A percentile compares a stretch with the other conserved stretches of the same genome.
Evolutionary conservation across 306 rosid genomes (phyloP).

Genomic region (Malus asiatica): DNA sequence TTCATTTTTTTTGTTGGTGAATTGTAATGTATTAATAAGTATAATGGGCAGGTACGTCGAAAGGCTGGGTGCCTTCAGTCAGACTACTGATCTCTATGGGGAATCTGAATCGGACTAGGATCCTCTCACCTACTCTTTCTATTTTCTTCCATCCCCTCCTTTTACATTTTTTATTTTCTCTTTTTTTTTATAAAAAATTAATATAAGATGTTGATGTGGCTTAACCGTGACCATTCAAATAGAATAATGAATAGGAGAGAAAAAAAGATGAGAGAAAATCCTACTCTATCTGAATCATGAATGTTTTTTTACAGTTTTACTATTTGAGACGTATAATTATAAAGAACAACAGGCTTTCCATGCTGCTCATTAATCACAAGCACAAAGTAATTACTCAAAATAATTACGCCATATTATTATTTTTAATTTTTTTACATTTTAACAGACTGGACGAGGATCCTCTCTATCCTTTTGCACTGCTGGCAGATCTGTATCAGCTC

Average conservation of each 20-base stretch:
- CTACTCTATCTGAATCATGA: background rate
- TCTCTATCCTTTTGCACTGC: background rate
- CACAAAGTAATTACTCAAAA: no score
- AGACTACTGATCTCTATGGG: background rate
- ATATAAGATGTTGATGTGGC: no score
- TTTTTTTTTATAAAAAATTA: no score
- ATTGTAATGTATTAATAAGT: no score
- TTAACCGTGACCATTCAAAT: no score
- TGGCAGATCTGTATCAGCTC: background rate
- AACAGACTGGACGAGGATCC: background rate
- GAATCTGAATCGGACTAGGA: background rate
- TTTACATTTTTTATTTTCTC: no score
- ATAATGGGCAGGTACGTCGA: background rate
- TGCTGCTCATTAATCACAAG: background rate
- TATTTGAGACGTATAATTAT: background rate
- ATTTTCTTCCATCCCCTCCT: no score
- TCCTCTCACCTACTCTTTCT: no score
- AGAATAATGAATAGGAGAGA: accelerated
- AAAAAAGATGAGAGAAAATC: no score
- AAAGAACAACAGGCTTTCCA: background rate
- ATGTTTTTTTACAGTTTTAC: background rate
- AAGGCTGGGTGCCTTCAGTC: background rate
- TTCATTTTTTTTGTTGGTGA: no score
- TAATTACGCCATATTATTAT: background rate
- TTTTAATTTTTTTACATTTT: background rate